A percentile compares a stretch with the other conserved stretches of the same genome.
Conservation (phyloP, 2,329 filamentous ascomycete species). For the Pyrenochaeta sp. region DNA sequence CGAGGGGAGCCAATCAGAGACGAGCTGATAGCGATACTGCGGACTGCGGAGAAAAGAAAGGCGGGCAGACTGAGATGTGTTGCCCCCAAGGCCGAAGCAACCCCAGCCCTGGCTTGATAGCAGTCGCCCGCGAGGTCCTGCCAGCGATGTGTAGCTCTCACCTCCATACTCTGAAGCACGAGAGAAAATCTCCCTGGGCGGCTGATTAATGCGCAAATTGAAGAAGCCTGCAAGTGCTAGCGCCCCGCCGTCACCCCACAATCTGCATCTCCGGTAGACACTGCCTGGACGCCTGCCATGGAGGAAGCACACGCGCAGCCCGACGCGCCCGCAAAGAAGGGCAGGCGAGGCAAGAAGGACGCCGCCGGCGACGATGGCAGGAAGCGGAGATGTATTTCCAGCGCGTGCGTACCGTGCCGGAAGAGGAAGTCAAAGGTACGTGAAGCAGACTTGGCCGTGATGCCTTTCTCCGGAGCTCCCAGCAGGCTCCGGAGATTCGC, state of each 20-base stretch:
- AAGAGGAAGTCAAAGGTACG: slow-evolving; percentile 52
- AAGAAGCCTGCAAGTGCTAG: too few species aligned
- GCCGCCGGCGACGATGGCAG: slow-evolving; percentile 50
- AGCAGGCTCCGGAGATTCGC: too few species aligned
- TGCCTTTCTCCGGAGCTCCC: slow-evolving; percentile 24
- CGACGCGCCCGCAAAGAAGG: slow-evolving; percentile 38
- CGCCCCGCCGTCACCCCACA: slow-evolving; percentile 30
- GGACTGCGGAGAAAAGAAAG: too few species aligned
- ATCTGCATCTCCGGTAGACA: slow-evolving; percentile 15
- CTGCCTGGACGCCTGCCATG: slow-evolving; percentile 19
- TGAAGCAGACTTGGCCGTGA: slow-evolving; percentile 7
- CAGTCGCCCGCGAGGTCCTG: slow-evolving; percentile 9
- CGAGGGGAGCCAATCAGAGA: slow-evolving; percentile 14
- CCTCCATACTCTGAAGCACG: slow-evolving; percentile 16
- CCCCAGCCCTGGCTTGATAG: slow-evolving; percentile 10
- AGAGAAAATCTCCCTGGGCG: slow-evolving; percentile 15
- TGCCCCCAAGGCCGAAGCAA: slow-evolving; percentile 15
- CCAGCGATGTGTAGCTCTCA: slow-evolving; percentile 25
- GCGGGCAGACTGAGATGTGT: slow-evolving; percentile 1
- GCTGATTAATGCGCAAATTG: slow-evolving; percentile 35
- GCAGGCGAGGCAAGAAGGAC: slow-evolving; percentile 44
- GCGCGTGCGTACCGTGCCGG: slow-evolving; percentile 50
- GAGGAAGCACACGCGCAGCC: slow-evolving; percentile 12
- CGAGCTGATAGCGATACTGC: slow-evolving; percentile 8
- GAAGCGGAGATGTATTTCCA: slow-evolving; percentile 53